phyloP scores from a whole-genome alignment of 139 green algal species.

The Limnomonas spitsbergensis region DNA sequence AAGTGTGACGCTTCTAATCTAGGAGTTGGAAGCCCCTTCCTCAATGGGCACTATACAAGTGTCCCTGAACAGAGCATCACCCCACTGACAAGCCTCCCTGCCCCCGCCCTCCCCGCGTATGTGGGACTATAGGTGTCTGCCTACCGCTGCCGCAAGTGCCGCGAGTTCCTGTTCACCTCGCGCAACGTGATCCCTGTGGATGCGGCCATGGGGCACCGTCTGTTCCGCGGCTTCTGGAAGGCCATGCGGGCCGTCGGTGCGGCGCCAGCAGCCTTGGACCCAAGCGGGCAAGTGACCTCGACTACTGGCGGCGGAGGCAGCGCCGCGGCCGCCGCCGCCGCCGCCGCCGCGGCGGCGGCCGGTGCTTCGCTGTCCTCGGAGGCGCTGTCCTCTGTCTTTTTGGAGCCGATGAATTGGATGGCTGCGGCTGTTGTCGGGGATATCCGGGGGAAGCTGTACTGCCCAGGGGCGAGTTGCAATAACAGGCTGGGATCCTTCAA shows the following conservation, averaged over 20 bases:
- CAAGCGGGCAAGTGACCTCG: neutral
- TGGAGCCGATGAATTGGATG: conserved; percentile 86
- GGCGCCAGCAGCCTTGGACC: neutral
- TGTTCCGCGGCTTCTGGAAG: conserved; percentile 30
- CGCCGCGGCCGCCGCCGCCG: neutral
- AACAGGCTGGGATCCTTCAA: conserved; percentile 77
- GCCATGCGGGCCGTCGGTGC: neutral
- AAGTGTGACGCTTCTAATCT: no score
- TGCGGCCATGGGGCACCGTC: conserved; percentile 33
- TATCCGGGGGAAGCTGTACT: conserved; percentile 83
- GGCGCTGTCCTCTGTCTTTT: conserved; percentile 57
- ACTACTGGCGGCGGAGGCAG: neutral
- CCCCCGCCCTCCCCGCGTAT: no score
- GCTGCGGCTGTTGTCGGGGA: conserved; percentile 43
- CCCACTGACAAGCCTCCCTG: no score
- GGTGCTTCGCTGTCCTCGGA: neutral
- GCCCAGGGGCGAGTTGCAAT: conserved; percentile 55
- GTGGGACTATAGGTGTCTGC: no score
- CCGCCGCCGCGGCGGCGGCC: neutral
- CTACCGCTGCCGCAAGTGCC: conserved; percentile 81
- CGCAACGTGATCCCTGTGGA: conserved; percentile 59
- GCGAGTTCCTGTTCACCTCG: conserved; percentile 52
- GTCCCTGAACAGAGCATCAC: no score
- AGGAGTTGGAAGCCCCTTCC: no score
- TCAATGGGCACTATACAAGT: no score